These are phyloP conservation scores for Trypanosoma boissoni DNA, from an alignment of 208 protist species.

Conservation along the genomic window DNA sequence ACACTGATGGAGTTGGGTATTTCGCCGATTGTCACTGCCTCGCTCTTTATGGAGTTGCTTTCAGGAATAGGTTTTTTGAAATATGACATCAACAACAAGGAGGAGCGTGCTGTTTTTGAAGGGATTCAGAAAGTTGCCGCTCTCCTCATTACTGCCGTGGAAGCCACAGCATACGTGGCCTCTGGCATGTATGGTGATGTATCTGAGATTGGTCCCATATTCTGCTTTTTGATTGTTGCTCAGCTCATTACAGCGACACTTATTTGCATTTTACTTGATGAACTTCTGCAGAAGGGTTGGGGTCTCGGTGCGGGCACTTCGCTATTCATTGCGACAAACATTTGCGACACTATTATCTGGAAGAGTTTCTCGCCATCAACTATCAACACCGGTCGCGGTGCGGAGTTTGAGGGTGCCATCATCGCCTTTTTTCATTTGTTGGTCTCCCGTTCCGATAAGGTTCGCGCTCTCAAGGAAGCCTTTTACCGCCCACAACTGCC, in stretches of 20 bases:
- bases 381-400: slow-evolving; percentile 97
- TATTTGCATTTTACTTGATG: slow-evolving; percentile 99
- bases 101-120: slow-evolving; percentile 96
- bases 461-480: slow-evolving; percentile 98
- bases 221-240: slow-evolving; percentile 96
- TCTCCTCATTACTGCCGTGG: slow-evolving; percentile 96
- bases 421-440: slow-evolving; percentile 99
- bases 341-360: slow-evolving; percentile 99
- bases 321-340: slow-evolving; percentile 99
- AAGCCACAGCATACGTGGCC: slow-evolving; percentile 97
- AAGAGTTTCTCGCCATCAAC: slow-evolving; percentile 99
- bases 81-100: slow-evolving; percentile 94
- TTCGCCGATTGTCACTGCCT: slow-evolving; percentile 96
- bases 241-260: slow-evolving; percentile 98
- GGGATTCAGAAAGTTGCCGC: slow-evolving; percentile 98
- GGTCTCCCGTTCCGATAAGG: slow-evolving; percentile 94
- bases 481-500: slow-evolving; percentile 99
- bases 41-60: slow-evolving; percentile 98
- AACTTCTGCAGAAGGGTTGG: slow-evolving; percentile 99
- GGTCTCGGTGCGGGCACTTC: slow-evolving; percentile 99
- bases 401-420: slow-evolving; percentile 99
- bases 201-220: slow-evolving; percentile 92
- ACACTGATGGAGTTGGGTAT: slow-evolving; percentile 99
- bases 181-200: slow-evolving; percentile 99
- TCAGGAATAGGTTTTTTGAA: slow-evolving; percentile 95